Base-by-base conservation (phyloP, 257 asterid species). In the Nicotiana noctiflora region DNA sequence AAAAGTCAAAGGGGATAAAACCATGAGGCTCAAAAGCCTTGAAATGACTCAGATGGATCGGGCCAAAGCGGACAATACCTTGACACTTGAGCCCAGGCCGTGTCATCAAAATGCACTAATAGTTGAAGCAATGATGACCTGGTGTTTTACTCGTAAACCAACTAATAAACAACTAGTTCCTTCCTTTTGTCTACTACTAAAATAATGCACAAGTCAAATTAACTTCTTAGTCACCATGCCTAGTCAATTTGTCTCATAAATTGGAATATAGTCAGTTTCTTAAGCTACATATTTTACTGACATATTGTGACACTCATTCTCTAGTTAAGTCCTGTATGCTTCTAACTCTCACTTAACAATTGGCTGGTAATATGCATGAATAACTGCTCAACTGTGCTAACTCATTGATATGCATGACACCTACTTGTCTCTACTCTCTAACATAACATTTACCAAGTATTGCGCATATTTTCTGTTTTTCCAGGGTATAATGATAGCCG, bases 401-500 rank as follows among this genome's bases (percentile, higher is more conserved):
- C n/a, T 56, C 81, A 77, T 3, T 57, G 31, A 77, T 77, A 44
- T 77, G 72, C 57, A 6, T 59, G 34, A 59, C 21, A 21, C 68
- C 32, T 32, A 0, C 23, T 46, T 21, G 59, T 70, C 77, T 70
- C 37, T 44, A 5, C 37, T 70, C 77, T 70, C 37, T 44, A 6
- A 12, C 59, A 70, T 70, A 70, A 44, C 21, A 44, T 44, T 70
- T 21, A 44, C 55, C 37, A 72, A 72, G 40, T 37, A 60, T 34
- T 62, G 56, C 21, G 4, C 57, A 14, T 34, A 72, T n/a, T 82
- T 40, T 80, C 61, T 81, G 75, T 80, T 84, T 84, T 79, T 13
- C 65, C 86, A 95, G 99, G 93, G 76, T 93, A 90, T 77, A 81
- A 84, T 14, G 89, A 87, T 56, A 89, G 82, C 18, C 63, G 65